Evolutionary conservation across 2,329 filamentous ascomycete genomes (phyloP).

Genomic region (Fusarium oligoseptatum): DNA sequence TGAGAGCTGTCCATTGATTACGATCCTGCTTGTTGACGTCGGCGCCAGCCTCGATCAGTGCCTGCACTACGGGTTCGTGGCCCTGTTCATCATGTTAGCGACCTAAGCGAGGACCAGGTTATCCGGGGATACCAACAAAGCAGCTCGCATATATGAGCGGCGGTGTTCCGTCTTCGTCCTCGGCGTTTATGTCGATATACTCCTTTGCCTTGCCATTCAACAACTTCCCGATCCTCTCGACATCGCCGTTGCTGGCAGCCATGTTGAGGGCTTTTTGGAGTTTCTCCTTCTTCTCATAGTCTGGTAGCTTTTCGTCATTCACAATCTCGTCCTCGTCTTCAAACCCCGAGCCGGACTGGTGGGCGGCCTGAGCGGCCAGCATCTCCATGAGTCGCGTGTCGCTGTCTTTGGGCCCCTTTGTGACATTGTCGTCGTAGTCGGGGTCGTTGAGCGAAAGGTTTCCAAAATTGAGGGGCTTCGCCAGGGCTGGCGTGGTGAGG

Average conservation of each 20-base stretch:
- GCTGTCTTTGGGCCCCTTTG: constrained; percentile 75
- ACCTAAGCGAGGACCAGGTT: background rate
- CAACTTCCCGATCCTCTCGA: constrained; percentile 82
- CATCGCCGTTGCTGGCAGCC: constrained; percentile 96
- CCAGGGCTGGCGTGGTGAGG: constrained; percentile 85
- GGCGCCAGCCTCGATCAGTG: constrained; percentile 86
- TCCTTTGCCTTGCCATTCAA: constrained; percentile 79
- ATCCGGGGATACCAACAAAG: constrained; percentile 74
- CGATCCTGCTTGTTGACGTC: constrained; percentile 94
- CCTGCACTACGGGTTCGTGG: constrained; percentile 88
- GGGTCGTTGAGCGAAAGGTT: constrained; percentile 86
- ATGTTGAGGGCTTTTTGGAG: constrained; percentile 92
- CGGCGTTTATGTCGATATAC: constrained; percentile 86
- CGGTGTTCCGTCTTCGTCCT: constrained; percentile 96
- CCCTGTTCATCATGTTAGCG: constrained; percentile 64
- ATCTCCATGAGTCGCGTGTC: constrained; percentile 94
- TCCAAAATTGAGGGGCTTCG: constrained; percentile 85
- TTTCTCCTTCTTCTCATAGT: constrained; percentile 81
- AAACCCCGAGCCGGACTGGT: constrained; percentile 78
- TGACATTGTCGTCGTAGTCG: constrained; percentile 74
- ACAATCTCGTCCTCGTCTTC: constrained; percentile 86
- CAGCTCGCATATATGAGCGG: constrained; percentile 98
- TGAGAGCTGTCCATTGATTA: constrained; percentile 96
- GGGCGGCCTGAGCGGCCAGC: constrained; percentile 90
- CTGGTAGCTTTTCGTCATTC: constrained; percentile 78